These are phyloP conservation scores for Brassica nigra DNA, from an alignment of 345 rosid species.

Conservation along the genomic window DNA sequence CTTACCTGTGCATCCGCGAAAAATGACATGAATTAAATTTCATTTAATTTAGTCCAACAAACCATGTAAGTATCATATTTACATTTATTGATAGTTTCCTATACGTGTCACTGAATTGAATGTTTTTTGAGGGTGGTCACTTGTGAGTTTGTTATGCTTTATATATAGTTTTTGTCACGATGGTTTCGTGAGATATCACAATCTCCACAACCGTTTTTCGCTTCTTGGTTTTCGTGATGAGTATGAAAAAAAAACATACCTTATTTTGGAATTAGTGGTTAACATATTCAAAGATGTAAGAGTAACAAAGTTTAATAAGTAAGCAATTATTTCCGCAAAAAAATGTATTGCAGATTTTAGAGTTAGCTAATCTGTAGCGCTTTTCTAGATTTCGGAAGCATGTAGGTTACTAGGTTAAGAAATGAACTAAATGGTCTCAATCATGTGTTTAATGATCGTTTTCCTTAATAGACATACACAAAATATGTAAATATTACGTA, in stretches of 20 bases:
- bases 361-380: not conserved
- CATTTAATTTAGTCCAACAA: constrained; percentile 15
- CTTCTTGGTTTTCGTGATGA: constrained; percentile 49
- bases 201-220: constrained; percentile 46
- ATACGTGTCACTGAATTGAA: constrained; percentile 33
- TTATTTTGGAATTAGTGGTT: constrained; percentile 31
- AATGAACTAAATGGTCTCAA: constrained; percentile 23
- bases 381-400: constrained; percentile 9
- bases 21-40: not conserved
- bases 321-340: constrained; percentile 11
- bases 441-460: constrained; percentile 16
- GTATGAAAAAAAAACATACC: constrained; percentile 20
- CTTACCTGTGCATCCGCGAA: constrained; percentile 47
- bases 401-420: constrained; percentile 19
- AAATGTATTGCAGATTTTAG: not conserved
- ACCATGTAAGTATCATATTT: constrained; percentile 20
- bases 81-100: not conserved
- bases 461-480: constrained; percentile 15
- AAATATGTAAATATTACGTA: constrained; percentile 18
- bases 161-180: constrained; percentile 48
- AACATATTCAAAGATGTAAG: constrained; percentile 1
- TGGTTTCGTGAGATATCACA: constrained; percentile 57
- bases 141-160: constrained; percentile 45
- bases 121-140: constrained; percentile 29
- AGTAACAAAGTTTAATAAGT: not conserved